Base-by-base conservation (phyloP, 1,284 basidiomycete species). In the Cutaneotrichosporon mucoides region DNA sequence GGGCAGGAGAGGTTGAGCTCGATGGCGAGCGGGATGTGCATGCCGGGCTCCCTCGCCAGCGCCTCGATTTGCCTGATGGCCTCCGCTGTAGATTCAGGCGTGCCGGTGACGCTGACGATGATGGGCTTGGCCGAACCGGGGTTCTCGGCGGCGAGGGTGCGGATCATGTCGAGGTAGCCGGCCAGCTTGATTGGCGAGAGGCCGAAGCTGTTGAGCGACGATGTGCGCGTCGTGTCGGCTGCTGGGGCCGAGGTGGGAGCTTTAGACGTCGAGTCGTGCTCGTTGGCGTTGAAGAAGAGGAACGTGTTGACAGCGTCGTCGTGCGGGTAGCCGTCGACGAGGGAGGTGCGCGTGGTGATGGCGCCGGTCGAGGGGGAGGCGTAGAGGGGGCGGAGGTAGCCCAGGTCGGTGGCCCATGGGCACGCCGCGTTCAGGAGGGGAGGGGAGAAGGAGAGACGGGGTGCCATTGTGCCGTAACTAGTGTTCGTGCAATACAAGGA, bases 1-100 rank as follows among this genome's bases (percentile, higher is more conserved):
- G 62, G 62, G 47, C 62, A 64, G 8, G 53, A 56, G 6, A 64
- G 59, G 54, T 64, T 64, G 47, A 64, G 56, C 50, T 64, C 62
- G 35, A 64, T 54, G 0, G 62, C 62, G 5, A 64, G 46, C 6
- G 55, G 55, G 24, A 54, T 40, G 7, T 7, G 16, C 0, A 58
- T n/a, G 24, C 24, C 24, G 2, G 24, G 24, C 24, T 55, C 37
- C 1, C 10, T 4, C 2, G 58, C 24, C 1, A 60, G 44, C 11
- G 13, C 38, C 4, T 40, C 16, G 1, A 47, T 36, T 11, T 46
- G 12, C 10, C 33, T 33, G 10, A 64, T 56, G 6, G 60, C 62
- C 6, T 37, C 37, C 1, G 56, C 53, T 43, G 55, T 61, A 13
- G 43, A 40, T 42, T 53, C 56, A 1, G 62, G 62, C n/a, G 62